Evolutionary conservation across 192 early-diverging fungal genomes (phyloP), one percentile per base, ranked within the genome.

Genomic region (Jimgerdemannia flammicorona): DNA sequence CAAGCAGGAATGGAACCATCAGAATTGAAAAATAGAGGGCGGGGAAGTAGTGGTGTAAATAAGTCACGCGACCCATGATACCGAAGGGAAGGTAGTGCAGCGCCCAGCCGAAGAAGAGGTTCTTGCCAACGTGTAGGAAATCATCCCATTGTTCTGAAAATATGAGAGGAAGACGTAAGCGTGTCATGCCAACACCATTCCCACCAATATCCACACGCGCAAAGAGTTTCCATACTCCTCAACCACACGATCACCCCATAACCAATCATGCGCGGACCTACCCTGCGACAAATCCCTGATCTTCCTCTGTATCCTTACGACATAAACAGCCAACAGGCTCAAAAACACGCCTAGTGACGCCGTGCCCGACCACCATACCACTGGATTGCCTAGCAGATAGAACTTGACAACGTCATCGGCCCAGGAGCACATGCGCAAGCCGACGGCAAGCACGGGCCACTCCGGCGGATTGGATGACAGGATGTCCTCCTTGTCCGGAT

Each of bases 1-100:
- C 96, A 19, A 95, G 67, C 20, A 95, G 42, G 77, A 89, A 93
- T 7, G 89, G 89, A 10, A 91, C 84, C 74, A 92, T 85, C 70
- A 98, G 88, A 74, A 98, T 90, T 18, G 92, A 90, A 87, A 98
- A 99, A 81, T 98, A 98, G 41, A 98, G 77, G 0, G 96, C 95
- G 2, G 97, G 96, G 84, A 98, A 97, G 79, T 98, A 98, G 81
- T 98, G 98, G 79, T 99, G 98, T 44, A 98, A 81, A 70, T 98
- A 99, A 0, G 93, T 95, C 63, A 98, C 95, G 43, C 98, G 92
- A 42, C 97, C 97, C 95, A 99, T 98, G 69, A 98, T 88, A 75
- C 82, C 97, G 86, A 98, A 98, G 19, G 97, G 97, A 43, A 92
- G 54, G 81, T 97, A 99, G 81, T 99, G 98, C 67, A 98, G 79